These are phyloP conservation scores for Colletotrichum paranaense DNA, from an alignment of 2,329 filamentous ascomycete genomes.

Conservation along the genomic window DNA sequence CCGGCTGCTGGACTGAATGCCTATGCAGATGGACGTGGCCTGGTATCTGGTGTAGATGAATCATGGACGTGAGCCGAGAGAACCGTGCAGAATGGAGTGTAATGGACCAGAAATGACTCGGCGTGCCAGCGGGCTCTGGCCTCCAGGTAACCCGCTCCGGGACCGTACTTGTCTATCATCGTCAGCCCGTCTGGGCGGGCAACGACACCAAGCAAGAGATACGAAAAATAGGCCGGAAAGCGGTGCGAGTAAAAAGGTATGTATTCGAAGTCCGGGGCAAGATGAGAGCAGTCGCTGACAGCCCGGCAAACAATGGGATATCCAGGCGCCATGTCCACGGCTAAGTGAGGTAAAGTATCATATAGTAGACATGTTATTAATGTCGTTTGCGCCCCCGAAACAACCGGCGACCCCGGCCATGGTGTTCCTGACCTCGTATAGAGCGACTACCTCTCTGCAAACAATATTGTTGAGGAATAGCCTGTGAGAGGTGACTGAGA, in stretches of 20 bases:
- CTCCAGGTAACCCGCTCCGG: not conserved
- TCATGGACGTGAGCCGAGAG: not conserved
- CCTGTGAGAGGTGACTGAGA: too few relatives aligned
- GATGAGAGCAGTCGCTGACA: not conserved
- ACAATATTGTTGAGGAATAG: not conserved
- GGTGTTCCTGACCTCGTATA: conserved; percentile 9
- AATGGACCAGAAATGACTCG: conserved; percentile 32
- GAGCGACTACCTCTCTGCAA: not conserved
- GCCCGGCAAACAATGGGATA: not conserved
- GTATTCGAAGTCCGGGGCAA: not conserved
- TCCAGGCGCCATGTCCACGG: conserved; percentile 4
- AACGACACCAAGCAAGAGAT: not conserved
- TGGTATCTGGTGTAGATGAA: not conserved
- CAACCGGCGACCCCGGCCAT: conserved; percentile 13
- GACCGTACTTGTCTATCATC: not conserved
- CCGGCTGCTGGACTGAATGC: not conserved
- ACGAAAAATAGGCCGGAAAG: not conserved
- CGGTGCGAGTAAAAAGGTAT: not conserved
- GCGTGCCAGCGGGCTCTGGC: conserved; percentile 15
- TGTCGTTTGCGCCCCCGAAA: conserved; percentile 20
- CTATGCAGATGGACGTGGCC: not conserved
- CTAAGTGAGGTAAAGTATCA: not conserved
- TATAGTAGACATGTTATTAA: not conserved
- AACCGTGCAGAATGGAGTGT: conserved; percentile 27
- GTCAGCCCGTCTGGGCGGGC: not conserved